A percentile compares a stretch with the other conserved stretches of the same genome.
These are phyloP conservation scores for Trichosporon coremiiforme DNA, from an alignment of 1,284 basidiomycete species.

Conservation along the genomic window DNA sequence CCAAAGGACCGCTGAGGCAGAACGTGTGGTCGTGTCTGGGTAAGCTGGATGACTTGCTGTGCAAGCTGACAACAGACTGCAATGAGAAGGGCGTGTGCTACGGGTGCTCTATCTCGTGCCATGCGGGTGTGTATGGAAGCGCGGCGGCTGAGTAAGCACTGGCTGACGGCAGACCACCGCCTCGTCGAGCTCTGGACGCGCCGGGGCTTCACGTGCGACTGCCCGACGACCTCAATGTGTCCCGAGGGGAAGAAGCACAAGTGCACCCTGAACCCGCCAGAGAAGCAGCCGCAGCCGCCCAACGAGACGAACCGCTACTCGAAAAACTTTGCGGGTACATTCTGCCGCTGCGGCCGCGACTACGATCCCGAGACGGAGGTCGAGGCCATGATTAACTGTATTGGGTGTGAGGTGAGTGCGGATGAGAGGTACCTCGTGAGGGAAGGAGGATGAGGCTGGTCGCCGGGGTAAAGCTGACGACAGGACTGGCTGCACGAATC, in stretches of 20 bases:
- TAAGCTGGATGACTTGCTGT: conserved; percentile 29
- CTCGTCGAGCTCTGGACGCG: conserved; percentile 55
- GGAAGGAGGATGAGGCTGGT: no score
- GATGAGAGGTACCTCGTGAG: no score
- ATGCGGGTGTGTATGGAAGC: conserved; percentile 43
- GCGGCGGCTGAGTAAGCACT: no score
- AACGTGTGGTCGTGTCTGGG: conserved; percentile 53
- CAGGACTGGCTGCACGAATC: conserved; percentile 55
- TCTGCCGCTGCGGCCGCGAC: conserved; percentile 53
- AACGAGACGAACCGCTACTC: conserved; percentile 49
- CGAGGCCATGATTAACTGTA: conserved; percentile 55
- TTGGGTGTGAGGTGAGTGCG: conserved; percentile 52
- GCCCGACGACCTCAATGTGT: conserved; percentile 47
- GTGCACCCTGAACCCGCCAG: conserved; percentile 44
- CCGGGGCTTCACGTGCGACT: conserved; percentile 54
- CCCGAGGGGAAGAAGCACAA: conserved; percentile 22
- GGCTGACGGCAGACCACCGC: conserved; percentile 45
- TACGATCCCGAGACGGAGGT: conserved; percentile 55
- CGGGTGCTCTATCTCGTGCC: conserved; percentile 56
- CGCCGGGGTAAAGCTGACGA: conserved; percentile 8
- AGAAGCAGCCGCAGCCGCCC: conserved; percentile 39
- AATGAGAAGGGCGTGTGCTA: conserved; percentile 52
- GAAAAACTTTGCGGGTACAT: conserved; percentile 49
- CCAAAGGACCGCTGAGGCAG: conserved; percentile 49
- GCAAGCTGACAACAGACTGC: conserved; percentile 36